Base-by-base conservation (phyloP, 768 basidiomycete species). In the Hericium erinaceus region DNA sequence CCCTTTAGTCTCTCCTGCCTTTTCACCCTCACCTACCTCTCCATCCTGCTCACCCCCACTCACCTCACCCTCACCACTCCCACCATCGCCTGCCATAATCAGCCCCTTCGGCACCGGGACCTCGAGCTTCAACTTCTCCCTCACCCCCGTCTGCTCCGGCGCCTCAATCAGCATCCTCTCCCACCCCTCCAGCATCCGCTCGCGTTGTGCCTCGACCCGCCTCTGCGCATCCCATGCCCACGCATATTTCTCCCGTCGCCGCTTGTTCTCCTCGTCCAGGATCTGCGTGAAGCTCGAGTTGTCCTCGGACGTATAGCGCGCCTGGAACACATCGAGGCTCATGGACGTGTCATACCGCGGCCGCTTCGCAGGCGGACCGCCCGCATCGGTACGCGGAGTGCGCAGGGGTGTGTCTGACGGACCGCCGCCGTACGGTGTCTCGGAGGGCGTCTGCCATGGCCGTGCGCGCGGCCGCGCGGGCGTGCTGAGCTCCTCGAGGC, bases 151-250 rank as follows among this genome's bases (percentile, higher is more conserved):
- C 15, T 55, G 49, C 55, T 61, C 54, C 7, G 81, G 67, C 16
- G 75, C 71, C 66, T 91, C 87, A 63, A 93, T 80, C 60, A 95
- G 64, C 75, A 89, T 77, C 64, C 75, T 77, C 72, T 86, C 84
- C 70, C 87, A 77, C 33, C 71, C 80, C 67, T 87, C 84, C 37
- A 88, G 67, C 79, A 86, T 84, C 70, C 73, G 84, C 40, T 70
- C 75, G 64, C 80, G 78, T 69, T 83, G 83, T 54, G 72, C 75
- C 61, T 90, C 87, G 1, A 94, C 93, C 65, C 81, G 75, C 69
- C 73, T 77, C 76, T 98, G 93, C 7, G 93, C 94, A 44, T 92
- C 87, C 85, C 88, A 99, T 2, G 95, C 97, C 97, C 97, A 99
- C 0, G 73, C 82, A 77, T 85, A 92, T 68, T 75, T 83, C 67